Evolutionary conservation across 257 asterid genomes (phyloP).

Genomic region (Nicotiana knightiana): DNA sequence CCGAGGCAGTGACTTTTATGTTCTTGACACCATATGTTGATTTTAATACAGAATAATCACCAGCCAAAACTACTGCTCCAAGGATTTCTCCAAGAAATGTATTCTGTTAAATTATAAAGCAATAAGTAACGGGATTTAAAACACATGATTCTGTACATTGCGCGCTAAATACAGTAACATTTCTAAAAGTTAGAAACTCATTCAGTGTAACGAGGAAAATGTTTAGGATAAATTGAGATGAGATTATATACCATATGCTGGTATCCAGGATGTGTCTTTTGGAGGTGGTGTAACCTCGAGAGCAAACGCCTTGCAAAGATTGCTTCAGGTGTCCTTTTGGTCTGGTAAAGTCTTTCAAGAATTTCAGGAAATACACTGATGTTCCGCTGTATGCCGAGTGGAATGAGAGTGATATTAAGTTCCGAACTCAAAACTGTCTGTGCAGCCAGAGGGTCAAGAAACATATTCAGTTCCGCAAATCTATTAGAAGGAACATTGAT

Average conservation of each 20-base stretch:
- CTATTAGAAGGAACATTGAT: conserved; percentile 50
- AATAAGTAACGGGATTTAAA: neutral
- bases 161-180: neutral
- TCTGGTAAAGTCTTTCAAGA: conserved; percentile 23
- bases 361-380: conserved; percentile 31
- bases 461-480: conserved; percentile 69
- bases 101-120: conserved; percentile 26
- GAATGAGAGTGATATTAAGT: conserved; percentile 62
- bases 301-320: conserved; percentile 39
- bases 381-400: conserved; percentile 50
- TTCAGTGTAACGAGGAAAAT: neutral
- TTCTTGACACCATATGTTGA: conserved; percentile 27
- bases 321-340: conserved; percentile 59
- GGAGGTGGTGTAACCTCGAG: conserved; percentile 43
- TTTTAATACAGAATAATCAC: conserved; percentile 32
- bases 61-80: conserved; percentile 63
- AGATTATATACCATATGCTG: conserved; percentile 48
- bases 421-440: conserved; percentile 40
- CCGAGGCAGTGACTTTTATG: conserved; percentile 41
- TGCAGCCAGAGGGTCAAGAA: conserved; percentile 77
- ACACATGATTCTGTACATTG: neutral
- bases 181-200: neutral
- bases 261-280: conserved; percentile 38
- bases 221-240: neutral
- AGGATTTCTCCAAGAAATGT: conserved; percentile 64